Evolutionary conservation across 257 asterid genomes (phyloP).

Genomic region (Solanum corneliomulleri): DNA sequence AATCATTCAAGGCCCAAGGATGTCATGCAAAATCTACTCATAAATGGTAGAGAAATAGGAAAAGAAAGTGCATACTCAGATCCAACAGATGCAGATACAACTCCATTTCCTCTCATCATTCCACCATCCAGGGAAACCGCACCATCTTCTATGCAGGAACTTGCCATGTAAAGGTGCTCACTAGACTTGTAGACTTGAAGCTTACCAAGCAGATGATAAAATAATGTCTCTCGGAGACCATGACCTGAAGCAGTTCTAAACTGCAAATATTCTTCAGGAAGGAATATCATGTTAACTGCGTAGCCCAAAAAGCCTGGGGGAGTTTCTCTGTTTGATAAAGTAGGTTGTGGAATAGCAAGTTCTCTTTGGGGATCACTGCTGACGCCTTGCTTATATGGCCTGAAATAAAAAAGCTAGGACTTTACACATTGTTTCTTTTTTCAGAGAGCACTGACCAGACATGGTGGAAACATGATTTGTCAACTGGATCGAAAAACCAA

Average conservation of each 20-base stretch:
- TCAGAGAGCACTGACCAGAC: not conserved
- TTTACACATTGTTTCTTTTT: not conserved
- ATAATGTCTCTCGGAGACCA: slow-evolving; percentile 46
- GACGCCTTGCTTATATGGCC: slow-evolving; percentile 15
- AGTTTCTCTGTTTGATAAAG: slow-evolving; percentile 21
- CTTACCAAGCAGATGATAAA: slow-evolving; percentile 44
- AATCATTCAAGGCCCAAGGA: not conserved
- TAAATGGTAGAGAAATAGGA: not conserved
- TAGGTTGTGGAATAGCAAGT: slow-evolving; percentile 27
- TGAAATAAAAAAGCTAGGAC: not conserved
- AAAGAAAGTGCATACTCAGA: slow-evolving; percentile 19
- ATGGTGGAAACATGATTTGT: not conserved
- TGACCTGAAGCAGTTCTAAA: slow-evolving; percentile 29
- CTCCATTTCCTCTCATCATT: slow-evolving; percentile 38
- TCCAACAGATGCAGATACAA: slow-evolving; percentile 25
- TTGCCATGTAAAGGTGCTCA: slow-evolving; percentile 33
- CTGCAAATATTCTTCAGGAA: slow-evolving; percentile 5
- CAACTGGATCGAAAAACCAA: not conserved
- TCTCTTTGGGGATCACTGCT: slow-evolving; percentile 11
- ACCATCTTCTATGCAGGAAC: slow-evolving; percentile 26
- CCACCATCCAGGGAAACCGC: slow-evolving; percentile 70
- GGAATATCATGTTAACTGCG: slow-evolving; percentile 41
- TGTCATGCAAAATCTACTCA: not conserved
- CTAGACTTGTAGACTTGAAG: slow-evolving; percentile 53
- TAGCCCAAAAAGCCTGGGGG: slow-evolving; percentile 48